Conservation (phyloP, 805 yeast species). For the Teunomyces atbi region DNA sequence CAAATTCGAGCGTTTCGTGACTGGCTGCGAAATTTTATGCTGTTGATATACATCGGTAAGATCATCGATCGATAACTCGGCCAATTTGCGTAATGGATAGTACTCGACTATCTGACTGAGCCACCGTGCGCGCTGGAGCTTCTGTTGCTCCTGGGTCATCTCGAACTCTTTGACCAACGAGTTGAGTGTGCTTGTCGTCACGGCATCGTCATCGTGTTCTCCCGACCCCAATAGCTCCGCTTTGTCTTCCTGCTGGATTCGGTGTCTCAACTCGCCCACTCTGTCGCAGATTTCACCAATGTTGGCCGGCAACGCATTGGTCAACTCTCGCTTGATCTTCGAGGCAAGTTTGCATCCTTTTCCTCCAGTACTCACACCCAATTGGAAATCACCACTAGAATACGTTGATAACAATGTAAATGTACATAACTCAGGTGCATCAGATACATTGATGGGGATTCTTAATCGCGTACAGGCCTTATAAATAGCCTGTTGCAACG, state of each 20-base stretch:
- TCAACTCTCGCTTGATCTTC: conserved; percentile 73
- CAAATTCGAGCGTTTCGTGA: conserved; percentile 3
- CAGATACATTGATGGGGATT: conserved; percentile 81
- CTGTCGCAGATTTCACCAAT: conserved; percentile 66
- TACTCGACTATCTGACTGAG: conserved; percentile 87
- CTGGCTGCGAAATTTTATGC: conserved; percentile 11
- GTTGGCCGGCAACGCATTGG: conserved; percentile 62
- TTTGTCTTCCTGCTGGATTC: conserved; percentile 54
- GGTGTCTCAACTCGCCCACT: conserved; percentile 63
- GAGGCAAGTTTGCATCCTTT: conserved; percentile 87
- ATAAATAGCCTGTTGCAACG: conserved; percentile 42
- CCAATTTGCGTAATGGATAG: conserved; percentile 70
- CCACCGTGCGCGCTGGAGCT: conserved; percentile 72
- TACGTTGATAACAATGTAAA: conserved; percentile 75
- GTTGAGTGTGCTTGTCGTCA: conserved; percentile 59
- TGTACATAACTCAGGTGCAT: conserved; percentile 67
- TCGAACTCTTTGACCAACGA: conserved; percentile 58
- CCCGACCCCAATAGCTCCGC: conserved; percentile 40
- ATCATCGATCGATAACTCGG: conserved; percentile 58
- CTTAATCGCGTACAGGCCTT: conserved; percentile 56
- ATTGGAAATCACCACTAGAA: conserved; percentile 68
- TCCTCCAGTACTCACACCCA: conserved; percentile 84
- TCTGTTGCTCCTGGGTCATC: conserved; percentile 50
- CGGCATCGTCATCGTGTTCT: conserved; percentile 66
- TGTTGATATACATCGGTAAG: conserved; percentile 43